Evolutionary conservation across 345 rosid species (phyloP).

Genomic region (Ailanthus altissimus): DNA sequence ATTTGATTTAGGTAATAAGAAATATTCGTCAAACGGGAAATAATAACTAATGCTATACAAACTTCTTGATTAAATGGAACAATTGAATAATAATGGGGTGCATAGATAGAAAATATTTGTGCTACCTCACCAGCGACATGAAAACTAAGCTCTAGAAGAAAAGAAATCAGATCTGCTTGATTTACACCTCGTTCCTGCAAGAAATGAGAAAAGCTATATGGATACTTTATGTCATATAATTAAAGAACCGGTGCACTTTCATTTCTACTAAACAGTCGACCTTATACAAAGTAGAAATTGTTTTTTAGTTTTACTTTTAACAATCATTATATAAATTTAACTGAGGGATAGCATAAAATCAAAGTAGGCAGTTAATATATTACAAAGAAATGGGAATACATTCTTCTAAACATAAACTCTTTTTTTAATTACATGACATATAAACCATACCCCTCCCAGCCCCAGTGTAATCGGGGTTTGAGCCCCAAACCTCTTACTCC

Average conservation of each 20-base stretch:
- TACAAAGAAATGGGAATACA: background rate
- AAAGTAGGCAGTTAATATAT: background rate
- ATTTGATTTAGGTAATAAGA: background rate
- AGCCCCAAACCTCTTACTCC: no score
- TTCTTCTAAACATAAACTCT: background rate
- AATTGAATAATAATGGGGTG: background rate
- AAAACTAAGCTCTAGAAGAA: slow-evolving; percentile 96
- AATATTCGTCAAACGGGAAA: slow-evolving; percentile 4
- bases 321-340: background rate
- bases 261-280: background rate
- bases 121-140: slow-evolving; percentile 88
- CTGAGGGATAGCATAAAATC: background rate
- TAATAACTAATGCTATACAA: background rate
- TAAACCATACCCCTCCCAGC: no score
- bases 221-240: background rate
- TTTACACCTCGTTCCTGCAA: slow-evolving; percentile 85
- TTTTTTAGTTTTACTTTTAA: background rate
- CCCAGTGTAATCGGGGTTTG: no score
- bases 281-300: background rate
- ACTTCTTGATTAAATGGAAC: background rate
- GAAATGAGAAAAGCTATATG: slow-evolving; percentile 23
- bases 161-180: slow-evolving; percentile 83
- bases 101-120: background rate
- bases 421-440: no score
- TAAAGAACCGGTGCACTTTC: background rate